Percentiles rank a stretch among this genome's conserved stretches.
These are phyloP conservation scores for Acer negundo DNA, from an alignment of 345 rosid genomes.

Conservation along the genomic window DNA sequence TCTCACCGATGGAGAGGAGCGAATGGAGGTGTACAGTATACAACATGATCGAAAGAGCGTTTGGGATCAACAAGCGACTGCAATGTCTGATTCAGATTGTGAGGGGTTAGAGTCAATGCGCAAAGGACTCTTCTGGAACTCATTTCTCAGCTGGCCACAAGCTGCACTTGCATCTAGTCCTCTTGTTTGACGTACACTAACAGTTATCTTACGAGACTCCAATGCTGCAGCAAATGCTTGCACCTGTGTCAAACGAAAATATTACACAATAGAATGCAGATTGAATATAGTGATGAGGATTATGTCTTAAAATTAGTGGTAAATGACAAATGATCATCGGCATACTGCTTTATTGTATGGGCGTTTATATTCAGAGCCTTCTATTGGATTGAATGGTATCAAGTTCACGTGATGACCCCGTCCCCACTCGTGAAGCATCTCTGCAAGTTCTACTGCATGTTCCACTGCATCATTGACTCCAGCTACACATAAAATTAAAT, in stretches of 20 bases:
- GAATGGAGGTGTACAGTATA: neutral
- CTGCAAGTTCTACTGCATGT: conserved; percentile 84
- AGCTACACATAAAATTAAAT: conserved; percentile 49
- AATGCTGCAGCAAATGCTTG: conserved; percentile 68
- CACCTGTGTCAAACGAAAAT: conserved; percentile 48
- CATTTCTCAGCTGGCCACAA: conserved; percentile 94
- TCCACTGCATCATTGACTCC: conserved; percentile 85
- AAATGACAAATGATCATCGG: conserved; percentile 12
- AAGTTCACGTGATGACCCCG: conserved; percentile 80
- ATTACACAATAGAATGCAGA: neutral
- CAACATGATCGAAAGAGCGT: neutral
- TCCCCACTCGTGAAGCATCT: conserved; percentile 81
- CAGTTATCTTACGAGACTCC: conserved; percentile 77
- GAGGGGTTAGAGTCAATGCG: conserved; percentile 31
- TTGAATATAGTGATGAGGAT: conserved; percentile 3
- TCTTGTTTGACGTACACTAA: conserved; percentile 77
- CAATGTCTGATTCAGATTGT: conserved; percentile 44
- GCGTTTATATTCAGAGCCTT: conserved; percentile 79
- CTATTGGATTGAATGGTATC: conserved; percentile 92
- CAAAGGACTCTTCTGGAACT: conserved; percentile 89
- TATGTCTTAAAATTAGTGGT: neutral
- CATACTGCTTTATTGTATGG: conserved; percentile 81
- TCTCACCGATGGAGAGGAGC: neutral
- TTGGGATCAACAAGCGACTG: conserved; percentile 43
- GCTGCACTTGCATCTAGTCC: conserved; percentile 98